Evolutionary conservation across 2,329 filamentous ascomycete genomes (phyloP).

Genomic region (Aschersonia sp.): DNA sequence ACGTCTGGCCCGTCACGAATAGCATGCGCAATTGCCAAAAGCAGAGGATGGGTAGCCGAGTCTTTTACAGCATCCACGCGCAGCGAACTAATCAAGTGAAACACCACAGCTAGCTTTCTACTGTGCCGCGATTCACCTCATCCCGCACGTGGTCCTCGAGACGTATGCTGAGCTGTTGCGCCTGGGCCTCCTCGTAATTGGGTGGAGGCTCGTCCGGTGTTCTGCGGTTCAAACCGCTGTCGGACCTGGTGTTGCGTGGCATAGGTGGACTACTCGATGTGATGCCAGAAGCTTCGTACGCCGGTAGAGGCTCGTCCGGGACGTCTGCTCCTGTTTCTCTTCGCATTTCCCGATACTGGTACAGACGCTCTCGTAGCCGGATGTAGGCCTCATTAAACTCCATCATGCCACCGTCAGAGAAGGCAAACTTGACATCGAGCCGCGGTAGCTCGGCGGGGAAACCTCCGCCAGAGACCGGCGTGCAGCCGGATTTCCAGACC

Average conservation of each 20-base stretch:
- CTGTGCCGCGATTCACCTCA: constrained; percentile 47
- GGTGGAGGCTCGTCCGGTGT: constrained; percentile 68
- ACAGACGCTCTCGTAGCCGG: constrained; percentile 67
- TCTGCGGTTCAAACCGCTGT: constrained; percentile 21
- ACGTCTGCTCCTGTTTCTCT: constrained; percentile 50
- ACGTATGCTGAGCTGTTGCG: constrained; percentile 42
- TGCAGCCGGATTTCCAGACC: constrained; percentile 69
- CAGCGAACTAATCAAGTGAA: no score
- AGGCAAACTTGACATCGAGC: constrained; percentile 72
- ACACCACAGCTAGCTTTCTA: constrained; percentile 11
- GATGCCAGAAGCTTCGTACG: constrained; percentile 52
- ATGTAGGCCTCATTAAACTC: constrained; percentile 79
- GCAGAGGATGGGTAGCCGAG: no score
- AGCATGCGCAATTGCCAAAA: no score
- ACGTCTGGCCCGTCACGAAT: no score
- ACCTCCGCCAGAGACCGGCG: constrained; percentile 70
- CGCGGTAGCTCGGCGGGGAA: constrained; percentile 60
- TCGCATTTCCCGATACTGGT: constrained; percentile 65
- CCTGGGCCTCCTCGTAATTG: constrained; percentile 82
- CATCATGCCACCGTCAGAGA: constrained; percentile 89
- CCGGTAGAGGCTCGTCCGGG: constrained; percentile 74
- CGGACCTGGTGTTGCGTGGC: constrained; percentile 15
- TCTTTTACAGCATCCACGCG: no score
- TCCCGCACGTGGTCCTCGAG: constrained; percentile 59
- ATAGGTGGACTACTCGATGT: constrained; percentile 14